Evolutionary conservation across 148 eudicot species (phyloP), one percentile per base, ranked within the genome.

Genomic region (Amaranthus palmeri): DNA sequence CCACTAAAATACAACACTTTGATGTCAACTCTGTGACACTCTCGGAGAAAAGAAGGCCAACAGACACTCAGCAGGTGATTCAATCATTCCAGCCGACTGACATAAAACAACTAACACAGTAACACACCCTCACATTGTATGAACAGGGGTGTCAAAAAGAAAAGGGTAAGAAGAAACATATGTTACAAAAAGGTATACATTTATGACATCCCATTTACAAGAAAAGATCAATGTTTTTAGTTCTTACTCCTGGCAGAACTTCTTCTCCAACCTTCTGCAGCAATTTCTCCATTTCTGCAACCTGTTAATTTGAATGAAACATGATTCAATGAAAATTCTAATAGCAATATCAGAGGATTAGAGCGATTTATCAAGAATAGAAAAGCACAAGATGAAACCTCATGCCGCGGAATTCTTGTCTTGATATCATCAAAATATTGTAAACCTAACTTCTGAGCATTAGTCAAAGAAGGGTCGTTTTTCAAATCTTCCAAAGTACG

Each of bases 401-500:
- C 97, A 46, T 89, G 86, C 13, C 97, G 90, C 61, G 93, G 99
- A 80, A 95, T 95, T 76, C 99, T 91, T 7, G 87, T 91, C 80
- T 79, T 91, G 81, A 95, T 89, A 82, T 95, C 99, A 77, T 91
- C 87, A 78, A 91, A 95, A 80, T 88, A 92, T 78, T 88, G 85
- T 80, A 95, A 78, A 40, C 99, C 99, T 54, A 95, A 10, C 79
- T 71, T 88, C 71, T 95, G 99, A 61, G 93, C 71, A 75, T 77
- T 74, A 61, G 93, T 86, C 54, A 91, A 70, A 67, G 97, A 88
- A 49, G 81, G 86, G 46, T 92, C 97, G 46, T 77, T 81, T 79
- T 83, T 75, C 71, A 95, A 83, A 82, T 95, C 96, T 78, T 92
- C 89, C 61, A 95, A 81, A 52, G 87, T 84, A 54, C 89, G 83